Base-by-base conservation (phyloP, 176 grass and related monocot species). In the Carex kokanica region DNA sequence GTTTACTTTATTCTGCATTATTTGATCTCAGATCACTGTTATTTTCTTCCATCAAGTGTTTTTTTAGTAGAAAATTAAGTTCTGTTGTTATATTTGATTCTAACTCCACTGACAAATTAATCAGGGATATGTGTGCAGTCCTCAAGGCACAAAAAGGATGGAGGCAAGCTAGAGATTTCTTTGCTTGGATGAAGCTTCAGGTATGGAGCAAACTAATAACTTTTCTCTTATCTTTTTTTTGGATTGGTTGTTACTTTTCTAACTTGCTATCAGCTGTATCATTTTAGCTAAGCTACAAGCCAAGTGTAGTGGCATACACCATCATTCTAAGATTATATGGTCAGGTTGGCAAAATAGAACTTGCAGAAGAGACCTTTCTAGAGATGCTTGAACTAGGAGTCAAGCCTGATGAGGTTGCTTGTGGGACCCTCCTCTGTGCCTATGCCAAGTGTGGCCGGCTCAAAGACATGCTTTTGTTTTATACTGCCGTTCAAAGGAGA, bases 171-270 rank as follows among this genome's bases (percentile, higher is more conserved):
- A 86, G 93, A 51, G 92, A 98, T 20, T 98, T 98, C 90, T 98
- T 98, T 85, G 85, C 82, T 9, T 94, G 95, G 95, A 98, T 98
- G 95, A 98, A 98, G 84, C 84, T 91, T 23, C 95, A 98, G 86
- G 95, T 91, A 59, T n/a, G 8, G 36, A 24, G 4, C 25, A 29
- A 14, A 65, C n/a, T 78, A 27, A 3, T 43, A 17, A 15, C 25
- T 12, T 72, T 64, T 47, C 0, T 80, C 15, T 62, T 62, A 85
- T 25, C 38, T 68, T 23, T 59, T 84, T 58, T 84, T 55, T 7
- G 23, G 31, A 53, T 52, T n/a, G 8, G 8, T 54, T 75, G 13
- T 31, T 31, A 54, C 18, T 75, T 79, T 3, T 20, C 18, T 62
- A 60, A 80, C 32, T 10, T 81, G 29, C 58, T 55, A 62, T 53